phyloP scores from a whole-genome alignment of 345 rosid genomes.

The Barbarea vulgaris region DNA sequence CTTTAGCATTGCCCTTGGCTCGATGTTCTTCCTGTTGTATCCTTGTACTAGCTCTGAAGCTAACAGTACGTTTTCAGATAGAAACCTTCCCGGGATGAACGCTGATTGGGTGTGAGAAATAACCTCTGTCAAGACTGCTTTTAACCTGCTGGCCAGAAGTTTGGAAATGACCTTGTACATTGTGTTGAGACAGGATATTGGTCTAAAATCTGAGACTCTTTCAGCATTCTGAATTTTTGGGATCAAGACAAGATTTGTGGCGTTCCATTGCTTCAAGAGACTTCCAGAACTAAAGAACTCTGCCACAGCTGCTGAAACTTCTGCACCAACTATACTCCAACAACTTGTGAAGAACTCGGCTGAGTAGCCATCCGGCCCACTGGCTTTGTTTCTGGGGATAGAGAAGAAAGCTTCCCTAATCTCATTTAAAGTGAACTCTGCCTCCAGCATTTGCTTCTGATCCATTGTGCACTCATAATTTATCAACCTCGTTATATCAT shows the following conservation, averaged over 20 bases:
- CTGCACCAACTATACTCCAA: background rate
- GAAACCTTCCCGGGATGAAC: no score
- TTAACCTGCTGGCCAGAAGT: background rate
- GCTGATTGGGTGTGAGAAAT: no score
- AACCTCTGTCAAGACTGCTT: no score
- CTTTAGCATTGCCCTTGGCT: no score
- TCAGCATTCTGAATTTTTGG: background rate
- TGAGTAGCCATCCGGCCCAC: background rate
- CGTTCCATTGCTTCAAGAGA: background rate
- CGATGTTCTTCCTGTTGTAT: no score
- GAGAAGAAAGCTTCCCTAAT: background rate
- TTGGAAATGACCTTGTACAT: background rate
- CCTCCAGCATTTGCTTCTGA: rapidly evolving
- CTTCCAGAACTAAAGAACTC: background rate
- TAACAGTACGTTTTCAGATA: no score
- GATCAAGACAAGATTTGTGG: background rate
- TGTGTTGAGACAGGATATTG: background rate
- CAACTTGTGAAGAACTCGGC: background rate
- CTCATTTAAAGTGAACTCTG: rapidly evolving
- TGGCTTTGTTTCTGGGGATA: background rate
- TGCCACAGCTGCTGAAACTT: background rate
- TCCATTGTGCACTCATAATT: background rate
- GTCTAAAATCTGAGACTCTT: background rate
- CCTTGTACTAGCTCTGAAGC: no score
- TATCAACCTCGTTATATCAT: no score